These are phyloP conservation scores for Pseudevernia furfuracea DNA, from an alignment of 495 filamentous ascomycete genomes.

Conservation along the genomic window DNA sequence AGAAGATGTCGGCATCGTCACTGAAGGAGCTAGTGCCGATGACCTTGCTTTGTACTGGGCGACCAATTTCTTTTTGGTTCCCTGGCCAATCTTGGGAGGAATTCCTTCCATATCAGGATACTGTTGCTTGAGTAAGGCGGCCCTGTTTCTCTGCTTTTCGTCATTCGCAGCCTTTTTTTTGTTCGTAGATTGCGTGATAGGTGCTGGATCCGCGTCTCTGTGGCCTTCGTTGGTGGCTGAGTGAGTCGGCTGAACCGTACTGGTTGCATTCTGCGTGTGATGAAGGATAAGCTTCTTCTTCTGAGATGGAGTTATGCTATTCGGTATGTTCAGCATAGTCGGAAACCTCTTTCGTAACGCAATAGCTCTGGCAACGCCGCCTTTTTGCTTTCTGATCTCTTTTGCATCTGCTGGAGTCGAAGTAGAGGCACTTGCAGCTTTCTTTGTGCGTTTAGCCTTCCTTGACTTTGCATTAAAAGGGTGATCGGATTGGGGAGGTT, in stretches of 20 bases:
- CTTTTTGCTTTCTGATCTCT: too few species aligned
- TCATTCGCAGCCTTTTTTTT: neutral
- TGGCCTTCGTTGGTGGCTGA: neutral
- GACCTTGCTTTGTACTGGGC: neutral
- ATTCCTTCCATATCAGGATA: constrained; percentile 6
- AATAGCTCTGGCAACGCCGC: neutral
- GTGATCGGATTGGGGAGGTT: neutral
- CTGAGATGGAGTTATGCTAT: neutral
- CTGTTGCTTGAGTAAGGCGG: constrained; percentile 1
- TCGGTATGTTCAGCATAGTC: constrained; percentile 12
- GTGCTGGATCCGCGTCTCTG: too few species aligned
- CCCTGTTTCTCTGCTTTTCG: constrained; percentile 3
- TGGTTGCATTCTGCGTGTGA: neutral
- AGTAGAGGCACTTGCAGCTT: neutral
- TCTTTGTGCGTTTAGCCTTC: neutral
- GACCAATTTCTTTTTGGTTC: neutral
- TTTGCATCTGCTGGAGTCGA: neutral
- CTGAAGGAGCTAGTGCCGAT: neutral
- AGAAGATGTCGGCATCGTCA: neutral
- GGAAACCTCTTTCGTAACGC: neutral
- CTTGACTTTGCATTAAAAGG: neutral
- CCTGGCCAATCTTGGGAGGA: neutral
- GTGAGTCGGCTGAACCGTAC: neutral
- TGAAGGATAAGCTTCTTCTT: constrained; percentile 1
- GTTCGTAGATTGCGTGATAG: neutral